Evolutionary conservation across 2,329 filamentous ascomycete species (phyloP), one percentile per base, ranked within the genome.

Genomic region (Ceratocystis ficicola): DNA sequence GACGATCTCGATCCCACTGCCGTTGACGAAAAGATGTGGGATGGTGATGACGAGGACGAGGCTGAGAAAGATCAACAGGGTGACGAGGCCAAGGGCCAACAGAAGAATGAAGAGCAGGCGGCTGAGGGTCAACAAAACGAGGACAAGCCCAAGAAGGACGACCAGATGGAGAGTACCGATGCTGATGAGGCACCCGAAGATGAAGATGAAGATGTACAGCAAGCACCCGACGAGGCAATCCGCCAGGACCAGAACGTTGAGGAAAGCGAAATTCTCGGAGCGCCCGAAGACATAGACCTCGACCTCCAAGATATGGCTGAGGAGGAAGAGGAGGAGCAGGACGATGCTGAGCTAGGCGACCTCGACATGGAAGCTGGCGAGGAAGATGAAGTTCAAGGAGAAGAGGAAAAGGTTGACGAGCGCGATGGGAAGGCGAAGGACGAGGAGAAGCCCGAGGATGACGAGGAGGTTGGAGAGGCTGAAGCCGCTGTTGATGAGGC

Each of bases 11-110:
- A 96, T 70, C 87, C 90, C 12, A 88, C 86, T 17, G 89, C 93
- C 22, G 88, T 97, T 1, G 95, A 99, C 73, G 95, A 99, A 77
- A 99, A 97, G 79, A 91, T 97, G 83, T 99, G 94, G 94, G 92
- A 99, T 75, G 92, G 91, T 48, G 86, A 86, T 59, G 86, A 87
- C 64, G 86, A 90, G 55, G 82, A 92, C 57, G 85, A 92, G 61
- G 86, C 88, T 1, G 88, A 93, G 61, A 94, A 94, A 70, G 88
- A 96, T 57, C 88, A 90, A 72, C 80, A 90, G 72, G 86, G 85
- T 5, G 85, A 91, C 65, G 81, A 90, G 67, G 78, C 88, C 22
- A 86, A 89, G 71, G 86, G 86, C 0, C 80, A 87, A 68, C 82
- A 88, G 72, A 81, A 86, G 68, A 81, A 84, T 15, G 83, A 86